Evolutionary conservation across 1,139 yeast genomes (phyloP).

Genomic region (Blastobotrys arbuscula): DNA sequence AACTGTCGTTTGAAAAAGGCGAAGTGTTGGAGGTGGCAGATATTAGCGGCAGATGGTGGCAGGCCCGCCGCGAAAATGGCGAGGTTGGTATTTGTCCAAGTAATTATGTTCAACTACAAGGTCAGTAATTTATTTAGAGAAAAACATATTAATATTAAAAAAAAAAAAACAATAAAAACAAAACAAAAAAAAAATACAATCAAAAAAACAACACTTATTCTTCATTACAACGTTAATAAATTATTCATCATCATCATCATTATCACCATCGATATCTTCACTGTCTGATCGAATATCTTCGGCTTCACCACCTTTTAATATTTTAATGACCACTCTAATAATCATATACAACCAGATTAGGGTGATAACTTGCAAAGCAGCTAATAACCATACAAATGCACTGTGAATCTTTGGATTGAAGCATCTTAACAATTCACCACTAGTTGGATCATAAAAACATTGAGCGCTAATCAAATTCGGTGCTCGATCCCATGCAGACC

Average conservation of each 20-base stretch:
- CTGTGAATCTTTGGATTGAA: slow-evolving; percentile 51
- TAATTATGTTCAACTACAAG: slow-evolving; percentile 68
- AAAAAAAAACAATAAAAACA: neutral
- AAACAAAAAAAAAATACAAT: no score
- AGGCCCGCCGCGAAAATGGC: slow-evolving; percentile 82
- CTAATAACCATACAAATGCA: slow-evolving; percentile 51
- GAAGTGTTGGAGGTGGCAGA: slow-evolving; percentile 89
- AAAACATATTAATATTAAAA: neutral
- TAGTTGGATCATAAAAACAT: slow-evolving; percentile 26
- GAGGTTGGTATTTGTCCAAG: slow-evolving; percentile 97
- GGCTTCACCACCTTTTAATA: slow-evolving; percentile 62
- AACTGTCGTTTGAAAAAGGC: slow-evolving; percentile 83
- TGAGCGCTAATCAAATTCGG: slow-evolving; percentile 24
- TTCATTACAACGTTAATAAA: no score
- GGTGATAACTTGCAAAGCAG: slow-evolving; percentile 61
- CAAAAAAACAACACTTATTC: neutral
- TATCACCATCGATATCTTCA: slow-evolving; percentile 39
- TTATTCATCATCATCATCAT: neutral
- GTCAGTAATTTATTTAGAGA: neutral
- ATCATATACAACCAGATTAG: slow-evolving; percentile 74
- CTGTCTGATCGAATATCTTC: slow-evolving; percentile 84
- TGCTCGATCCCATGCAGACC: slow-evolving; percentile 33
- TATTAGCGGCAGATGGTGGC: slow-evolving; percentile 98
- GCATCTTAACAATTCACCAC: slow-evolving; percentile 41
- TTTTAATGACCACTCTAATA: slow-evolving; percentile 60